These are phyloP conservation scores for Saturnispora galanensis DNA, from an alignment of 805 yeast species.

Conservation along the genomic window DNA sequence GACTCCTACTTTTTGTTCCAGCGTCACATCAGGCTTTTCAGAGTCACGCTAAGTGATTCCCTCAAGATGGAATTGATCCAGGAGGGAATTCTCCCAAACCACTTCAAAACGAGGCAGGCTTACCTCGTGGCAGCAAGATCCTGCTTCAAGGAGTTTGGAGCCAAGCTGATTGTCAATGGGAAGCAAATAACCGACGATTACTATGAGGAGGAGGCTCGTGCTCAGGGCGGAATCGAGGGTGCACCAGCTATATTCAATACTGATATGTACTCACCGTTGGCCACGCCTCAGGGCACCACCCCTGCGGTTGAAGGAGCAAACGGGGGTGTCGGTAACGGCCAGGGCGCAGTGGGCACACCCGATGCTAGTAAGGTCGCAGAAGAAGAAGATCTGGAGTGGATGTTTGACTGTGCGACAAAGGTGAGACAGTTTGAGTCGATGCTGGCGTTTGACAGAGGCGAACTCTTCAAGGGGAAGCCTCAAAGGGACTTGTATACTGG, in stretches of 20 bases:
- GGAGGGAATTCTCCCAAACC: slow-evolving; percentile 73
- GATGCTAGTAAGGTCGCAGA: slow-evolving; percentile 5
- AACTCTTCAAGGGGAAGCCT: slow-evolving; percentile 43
- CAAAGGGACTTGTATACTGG: slow-evolving; percentile 79
- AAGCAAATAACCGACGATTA: slow-evolving; percentile 79
- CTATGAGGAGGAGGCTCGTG: slow-evolving; percentile 54
- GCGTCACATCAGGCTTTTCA: slow-evolving; percentile 67
- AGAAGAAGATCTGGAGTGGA: slow-evolving; percentile 40
- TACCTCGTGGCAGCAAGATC: slow-evolving; percentile 87
- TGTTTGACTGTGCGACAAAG: slow-evolving; percentile 74
- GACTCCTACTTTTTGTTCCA: slow-evolving; percentile 87
- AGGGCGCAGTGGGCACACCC: slow-evolving; percentile 1
- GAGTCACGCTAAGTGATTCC: slow-evolving; percentile 60
- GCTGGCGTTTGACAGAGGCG: slow-evolving; percentile 47
- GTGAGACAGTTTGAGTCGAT: slow-evolving; percentile 61
- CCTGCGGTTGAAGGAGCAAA: slow-evolving; percentile 5
- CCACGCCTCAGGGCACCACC: neutral
- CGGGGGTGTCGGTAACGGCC: neutral
- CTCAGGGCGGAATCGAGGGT: slow-evolving; percentile 58
- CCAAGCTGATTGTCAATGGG: slow-evolving; percentile 72
- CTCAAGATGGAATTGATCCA: slow-evolving; percentile 79
- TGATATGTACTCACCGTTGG: slow-evolving; percentile 2
- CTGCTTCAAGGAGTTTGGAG: slow-evolving; percentile 86
- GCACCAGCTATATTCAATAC: slow-evolving; percentile 24
- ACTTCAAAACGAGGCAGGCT: slow-evolving; percentile 84